Evolutionary conservation across 495 filamentous ascomycete genomes (phyloP).

Genomic region (Trichoderma erinaceum): DNA sequence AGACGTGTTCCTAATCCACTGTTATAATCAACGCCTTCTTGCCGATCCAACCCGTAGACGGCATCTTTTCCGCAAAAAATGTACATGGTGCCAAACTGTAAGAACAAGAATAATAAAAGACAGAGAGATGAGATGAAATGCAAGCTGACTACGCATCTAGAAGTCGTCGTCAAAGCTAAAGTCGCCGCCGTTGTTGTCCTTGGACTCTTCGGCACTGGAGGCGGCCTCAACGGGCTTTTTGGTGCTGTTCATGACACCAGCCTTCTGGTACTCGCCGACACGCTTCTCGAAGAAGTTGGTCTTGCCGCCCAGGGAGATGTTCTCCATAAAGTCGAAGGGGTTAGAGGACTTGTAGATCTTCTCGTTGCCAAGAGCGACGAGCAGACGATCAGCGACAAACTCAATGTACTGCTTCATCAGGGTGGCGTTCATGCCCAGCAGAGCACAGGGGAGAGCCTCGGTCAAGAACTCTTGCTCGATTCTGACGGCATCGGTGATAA

Average conservation of each 20-base stretch:
- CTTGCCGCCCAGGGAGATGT: conserved; percentile 96
- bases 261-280: conserved; percentile 98
- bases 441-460: conserved; percentile 82
- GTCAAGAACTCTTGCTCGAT: conserved; percentile 99
- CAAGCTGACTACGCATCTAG: conserved; percentile 41
- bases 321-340: conserved; percentile 99
- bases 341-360: conserved; percentile 91
- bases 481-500: conserved; percentile 87
- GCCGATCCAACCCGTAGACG: conserved; percentile 9
- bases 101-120: background rate
- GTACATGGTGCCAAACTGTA: conserved; percentile 3
- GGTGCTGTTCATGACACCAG: conserved; percentile 92
- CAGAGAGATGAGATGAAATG: conserved; percentile 22
- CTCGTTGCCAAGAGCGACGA: conserved; percentile 83
- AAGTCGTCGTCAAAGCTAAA: conserved; percentile 97
- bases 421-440: conserved; percentile 94
- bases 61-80: conserved; percentile 2
- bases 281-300: conserved; percentile 99
- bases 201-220: conserved; percentile 42
- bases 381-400: conserved; percentile 94
- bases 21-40: conserved; percentile 5
- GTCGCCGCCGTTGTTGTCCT: conserved; percentile 64
- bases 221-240: conserved; percentile 63
- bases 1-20: background rate
- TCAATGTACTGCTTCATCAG: conserved; percentile 99